These are phyloP conservation scores for Eragrostis curvula DNA, from an alignment of 176 grass and related monocot species.

Conservation along the genomic window DNA sequence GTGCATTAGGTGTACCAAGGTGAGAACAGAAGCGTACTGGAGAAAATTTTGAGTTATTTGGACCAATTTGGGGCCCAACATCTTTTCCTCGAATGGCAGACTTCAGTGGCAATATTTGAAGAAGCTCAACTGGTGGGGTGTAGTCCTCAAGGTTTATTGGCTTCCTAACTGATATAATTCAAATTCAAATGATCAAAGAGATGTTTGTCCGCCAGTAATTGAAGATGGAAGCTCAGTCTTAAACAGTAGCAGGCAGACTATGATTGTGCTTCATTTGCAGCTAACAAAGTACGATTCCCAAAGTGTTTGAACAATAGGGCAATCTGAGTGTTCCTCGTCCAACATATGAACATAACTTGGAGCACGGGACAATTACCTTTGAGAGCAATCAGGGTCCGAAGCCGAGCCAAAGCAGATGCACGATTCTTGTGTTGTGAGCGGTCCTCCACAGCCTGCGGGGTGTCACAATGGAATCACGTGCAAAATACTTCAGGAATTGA, in stretches of 20 bases:
- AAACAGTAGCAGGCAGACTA: not conserved
- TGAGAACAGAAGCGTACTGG: constrained; percentile 54
- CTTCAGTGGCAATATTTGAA: constrained; percentile 89
- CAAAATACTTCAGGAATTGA: not conserved
- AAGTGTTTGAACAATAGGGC: not conserved
- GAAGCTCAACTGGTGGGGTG: constrained; percentile 78
- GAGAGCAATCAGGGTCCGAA: constrained; percentile 82
- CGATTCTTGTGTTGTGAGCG: constrained; percentile 94
- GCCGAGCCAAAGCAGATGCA: constrained; percentile 68
- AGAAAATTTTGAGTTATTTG: constrained; percentile 83
- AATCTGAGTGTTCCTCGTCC: not conserved
- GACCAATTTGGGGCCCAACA: constrained; percentile 80
- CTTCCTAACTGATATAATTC: constrained; percentile 68
- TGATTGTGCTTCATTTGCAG: not conserved
- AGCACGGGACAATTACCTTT: constrained; percentile 56
- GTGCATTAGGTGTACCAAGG: not conserved
- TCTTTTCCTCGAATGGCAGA: constrained; percentile 83
- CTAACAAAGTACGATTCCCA: not conserved
- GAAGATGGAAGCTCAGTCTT: constrained; percentile 18
- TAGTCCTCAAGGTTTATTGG: constrained; percentile 80
- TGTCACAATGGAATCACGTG: not conserved
- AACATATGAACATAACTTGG: not conserved
- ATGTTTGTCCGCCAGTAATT: not conserved
- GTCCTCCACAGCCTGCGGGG: constrained; percentile 82
- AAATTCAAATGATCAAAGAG: constrained; percentile 6